Evolutionary conservation across 441 rosid genomes (phyloP), one percentile per base, ranked within the genome.

Genomic region (Pelargonium citronellum): DNA sequence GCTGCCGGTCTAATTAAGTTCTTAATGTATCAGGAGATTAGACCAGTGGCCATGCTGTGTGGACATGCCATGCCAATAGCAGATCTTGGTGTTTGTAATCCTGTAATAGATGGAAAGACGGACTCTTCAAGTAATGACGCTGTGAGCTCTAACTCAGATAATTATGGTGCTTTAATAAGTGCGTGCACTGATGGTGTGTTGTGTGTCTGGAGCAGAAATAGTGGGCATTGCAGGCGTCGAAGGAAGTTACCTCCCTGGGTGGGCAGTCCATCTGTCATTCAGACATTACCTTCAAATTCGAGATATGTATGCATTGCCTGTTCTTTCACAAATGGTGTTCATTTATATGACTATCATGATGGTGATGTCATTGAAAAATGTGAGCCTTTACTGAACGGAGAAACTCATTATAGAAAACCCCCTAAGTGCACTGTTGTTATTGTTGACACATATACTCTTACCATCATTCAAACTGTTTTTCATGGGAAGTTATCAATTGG

Each of bases 151-250:
- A 41, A 71, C 68, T 73, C 75, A 41, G 80, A 78, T 71, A 72
- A 74, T 66, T 73, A 51, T 71, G 85, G 86, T 64, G 89, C 94
- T 30, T 81, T 91, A 77, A 65, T 91, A 51, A 90, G 98, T 76
- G 89, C 84, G 2, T 89, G 96, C 71, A 72, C 85, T 74, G 96
- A 87, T 73, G 95, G 96, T 67, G 88, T 87, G 20, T 67, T 92
- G 78, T 92, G 98, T 19, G 86, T 92, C 5, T 92, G 98, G 98
- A 92, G 98, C 79, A 85, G 98, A 84, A 81, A 91, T 70, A 89
- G 95, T 81, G 98, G 98, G 34, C 95, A 87, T 41, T 92, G 96
- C 77, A 80, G 95, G 71, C 89, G 88, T 1, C 85, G 95, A 68
- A 83, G 96, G 78, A 87, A 85, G 74, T 78, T 92, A 51, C 89